These are phyloP conservation scores for Blastocystis sp. DNA, from an alignment of 352 stramenopile genomes.

Conservation along the genomic window DNA sequence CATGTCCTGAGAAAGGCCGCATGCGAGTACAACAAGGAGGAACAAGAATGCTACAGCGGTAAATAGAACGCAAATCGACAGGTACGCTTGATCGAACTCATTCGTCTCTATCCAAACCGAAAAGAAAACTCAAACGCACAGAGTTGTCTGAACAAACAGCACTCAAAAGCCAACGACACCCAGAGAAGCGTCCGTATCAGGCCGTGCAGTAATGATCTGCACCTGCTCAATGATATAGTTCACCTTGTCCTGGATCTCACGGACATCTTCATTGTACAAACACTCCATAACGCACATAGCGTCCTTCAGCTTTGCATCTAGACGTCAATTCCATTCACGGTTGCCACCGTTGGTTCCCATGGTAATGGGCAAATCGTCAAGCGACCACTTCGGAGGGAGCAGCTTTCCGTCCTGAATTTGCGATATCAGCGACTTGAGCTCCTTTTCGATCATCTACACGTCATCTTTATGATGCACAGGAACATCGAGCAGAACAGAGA, in stretches of 20 bases:
- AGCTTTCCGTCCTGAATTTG: slow-evolving; percentile 23
- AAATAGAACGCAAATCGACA: not conserved
- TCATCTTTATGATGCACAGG: not conserved
- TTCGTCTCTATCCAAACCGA: too few species aligned
- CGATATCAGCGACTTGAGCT: slow-evolving; percentile 13
- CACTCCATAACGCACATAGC: slow-evolving; percentile 64
- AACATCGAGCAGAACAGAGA: slow-evolving; percentile 47
- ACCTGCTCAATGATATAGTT: slow-evolving; percentile 64
- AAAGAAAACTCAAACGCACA: too few species aligned
- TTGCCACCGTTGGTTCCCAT: not conserved
- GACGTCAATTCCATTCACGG: not conserved
- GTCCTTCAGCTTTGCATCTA: slow-evolving; percentile 10
- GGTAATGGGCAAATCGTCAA: slow-evolving; percentile 45
- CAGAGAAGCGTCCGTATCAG: slow-evolving; percentile 18
- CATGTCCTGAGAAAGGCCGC: not conserved
- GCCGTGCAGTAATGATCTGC: slow-evolving; percentile 33
- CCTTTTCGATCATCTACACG: slow-evolving; percentile 11
- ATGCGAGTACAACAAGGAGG: not conserved
- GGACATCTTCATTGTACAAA: slow-evolving; percentile 63
- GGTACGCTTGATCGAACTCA: too few species aligned
- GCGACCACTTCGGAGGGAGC: not conserved
- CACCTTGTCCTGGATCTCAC: slow-evolving; percentile 62
- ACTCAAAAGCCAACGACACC: slow-evolving; percentile 40
- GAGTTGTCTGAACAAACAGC: not conserved
- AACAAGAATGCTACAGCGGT: not conserved